A percentile compares a stretch with the other conserved stretches of the same genome.
phyloP scores from a whole-genome alignment of 2,329 filamentous ascomycete genomes.

The Nothomitra cinnamomea region DNA sequence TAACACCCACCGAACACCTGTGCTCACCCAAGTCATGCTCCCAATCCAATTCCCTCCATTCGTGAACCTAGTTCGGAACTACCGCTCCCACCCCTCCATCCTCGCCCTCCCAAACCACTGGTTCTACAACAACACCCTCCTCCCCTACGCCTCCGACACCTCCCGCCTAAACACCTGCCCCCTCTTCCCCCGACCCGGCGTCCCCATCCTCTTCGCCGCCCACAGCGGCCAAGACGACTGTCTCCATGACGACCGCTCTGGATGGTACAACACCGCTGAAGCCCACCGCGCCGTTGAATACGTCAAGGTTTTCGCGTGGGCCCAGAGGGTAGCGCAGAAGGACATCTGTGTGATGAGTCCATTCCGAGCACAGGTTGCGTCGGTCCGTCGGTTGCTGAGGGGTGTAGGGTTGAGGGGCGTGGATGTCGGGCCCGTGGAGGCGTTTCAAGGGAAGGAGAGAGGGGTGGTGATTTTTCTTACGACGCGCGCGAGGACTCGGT shows the following conservation, averaged over 20 bases:
- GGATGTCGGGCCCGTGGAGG: conserved; percentile 29
- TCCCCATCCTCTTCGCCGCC: conserved; percentile 26
- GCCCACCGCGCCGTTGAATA: conserved; percentile 17
- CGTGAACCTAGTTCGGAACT: conserved; percentile 27
- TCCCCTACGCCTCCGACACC: conserved; percentile 21
- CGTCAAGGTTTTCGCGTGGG: conserved; percentile 14
- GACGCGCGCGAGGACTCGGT: conserved; percentile 20
- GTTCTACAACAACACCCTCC: conserved; percentile 28
- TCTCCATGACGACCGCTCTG: conserved; percentile 24
- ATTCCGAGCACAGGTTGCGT: conserved; percentile 27
- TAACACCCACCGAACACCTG: conserved; percentile 21
- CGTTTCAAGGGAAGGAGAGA: conserved; percentile 28
- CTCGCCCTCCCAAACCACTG: conserved; percentile 24
- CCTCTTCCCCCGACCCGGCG: conserved; percentile 22
- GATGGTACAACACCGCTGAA: conserved; percentile 21
- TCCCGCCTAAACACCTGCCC: conserved; percentile 17
- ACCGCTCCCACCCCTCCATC: conserved; percentile 29
- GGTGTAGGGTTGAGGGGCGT: conserved; percentile 13
- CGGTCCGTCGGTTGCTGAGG: conserved; percentile 23
- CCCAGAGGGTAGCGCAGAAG: conserved; percentile 15
- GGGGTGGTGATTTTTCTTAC: conserved; percentile 28
- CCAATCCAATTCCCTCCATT: conserved; percentile 22
- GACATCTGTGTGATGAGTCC: conserved; percentile 29
- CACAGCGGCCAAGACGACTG: conserved; percentile 22
- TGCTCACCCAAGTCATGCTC: conserved; percentile 11